Evolutionary conservation across 2,329 filamentous ascomycete species (phyloP).

Genomic region (Davidsoniella eucalypti): DNA sequence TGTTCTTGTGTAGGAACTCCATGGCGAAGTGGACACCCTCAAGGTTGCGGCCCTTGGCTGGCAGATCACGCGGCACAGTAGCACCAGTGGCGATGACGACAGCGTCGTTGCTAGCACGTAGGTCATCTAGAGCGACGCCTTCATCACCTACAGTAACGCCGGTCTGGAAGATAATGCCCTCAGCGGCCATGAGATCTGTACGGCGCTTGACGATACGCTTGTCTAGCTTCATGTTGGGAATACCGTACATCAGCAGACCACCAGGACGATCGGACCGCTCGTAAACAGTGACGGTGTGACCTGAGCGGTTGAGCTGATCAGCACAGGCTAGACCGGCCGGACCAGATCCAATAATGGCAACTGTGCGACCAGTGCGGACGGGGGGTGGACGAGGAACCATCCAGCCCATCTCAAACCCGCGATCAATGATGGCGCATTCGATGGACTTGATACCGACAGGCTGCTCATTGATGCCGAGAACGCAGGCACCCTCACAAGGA

Average conservation of each 20-base stretch:
- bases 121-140: constrained; percentile 51
- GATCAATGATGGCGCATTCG: constrained; percentile 93
- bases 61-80: constrained; percentile 81
- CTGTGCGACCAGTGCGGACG: constrained; percentile 69
- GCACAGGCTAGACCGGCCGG: constrained; percentile 79
- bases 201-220: constrained; percentile 93
- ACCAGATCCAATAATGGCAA: constrained; percentile 83
- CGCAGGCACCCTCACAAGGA: constrained; percentile 90
- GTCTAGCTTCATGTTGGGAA: constrained; percentile 99
- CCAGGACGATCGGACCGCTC: constrained; percentile 83
- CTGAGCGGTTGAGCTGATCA: constrained; percentile 87
- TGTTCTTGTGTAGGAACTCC: constrained; percentile 96
- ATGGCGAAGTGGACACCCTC: constrained; percentile 91
- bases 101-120: constrained; percentile 60
- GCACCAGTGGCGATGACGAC: constrained; percentile 86
- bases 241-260: constrained; percentile 93
- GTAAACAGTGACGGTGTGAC: constrained; percentile 77
- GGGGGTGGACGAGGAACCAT: constrained; percentile 72
- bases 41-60: constrained; percentile 74
- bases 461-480: constrained; percentile 91
- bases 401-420: constrained; percentile 96
- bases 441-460: constrained; percentile 97
- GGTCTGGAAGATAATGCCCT: constrained; percentile 72
- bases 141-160: constrained; percentile 58
- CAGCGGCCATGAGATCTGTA: constrained; percentile 83